A percentile compares a stretch with the other conserved stretches of the same genome.
These are phyloP conservation scores for Chamaecrista fasciculata DNA, from an alignment of 306 rosid species.

Conservation along the genomic window DNA sequence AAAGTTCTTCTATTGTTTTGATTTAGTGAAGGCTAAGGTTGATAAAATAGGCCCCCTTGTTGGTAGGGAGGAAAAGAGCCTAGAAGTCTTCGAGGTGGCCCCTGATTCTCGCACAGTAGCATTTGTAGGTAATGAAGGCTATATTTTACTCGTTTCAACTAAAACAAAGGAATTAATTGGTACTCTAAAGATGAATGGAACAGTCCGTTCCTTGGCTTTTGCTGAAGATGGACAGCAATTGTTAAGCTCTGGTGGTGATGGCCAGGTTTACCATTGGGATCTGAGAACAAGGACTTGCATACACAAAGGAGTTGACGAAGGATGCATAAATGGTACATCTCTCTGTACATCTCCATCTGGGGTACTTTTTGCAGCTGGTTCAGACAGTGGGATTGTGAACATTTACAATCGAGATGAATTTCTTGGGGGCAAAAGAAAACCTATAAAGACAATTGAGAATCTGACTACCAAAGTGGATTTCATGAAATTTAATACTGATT, in stretches of 20 bases:
- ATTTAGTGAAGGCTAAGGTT: slow-evolving; percentile 72
- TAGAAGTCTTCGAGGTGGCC: slow-evolving; percentile 84
- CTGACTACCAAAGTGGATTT: slow-evolving; percentile 52
- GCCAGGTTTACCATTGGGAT: slow-evolving; percentile 95
- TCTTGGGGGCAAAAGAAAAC: slow-evolving; percentile 62
- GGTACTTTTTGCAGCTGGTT: slow-evolving; percentile 57
- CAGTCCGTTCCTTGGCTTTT: slow-evolving; percentile 74
- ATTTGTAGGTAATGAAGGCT: slow-evolving; percentile 87
- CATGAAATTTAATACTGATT: slow-evolving; percentile 55
- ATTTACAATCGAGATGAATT: slow-evolving; percentile 55
- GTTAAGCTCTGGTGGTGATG: slow-evolving; percentile 83
- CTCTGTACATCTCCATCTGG: slow-evolving; percentile 47
- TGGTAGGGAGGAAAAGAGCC: slow-evolving; percentile 93
- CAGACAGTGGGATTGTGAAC: slow-evolving; percentile 56
- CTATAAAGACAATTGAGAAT: slow-evolving; percentile 52
- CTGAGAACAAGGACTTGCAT: slow-evolving; percentile 65
- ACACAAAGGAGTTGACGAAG: slow-evolving; percentile 4
- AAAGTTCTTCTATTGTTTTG: slow-evolving; percentile 75
- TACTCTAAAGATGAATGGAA: slow-evolving; percentile 93
- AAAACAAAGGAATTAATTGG: slow-evolving; percentile 81
- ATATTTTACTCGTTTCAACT: slow-evolving; percentile 80
- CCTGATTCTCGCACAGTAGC: slow-evolving; percentile 84
- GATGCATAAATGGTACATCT: not conserved
- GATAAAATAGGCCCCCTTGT: slow-evolving; percentile 86
- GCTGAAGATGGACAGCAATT: slow-evolving; percentile 68